Conservation (phyloP, 1,139 yeast species). For the Hemisphaericaspora lyxosophila region DNA sequence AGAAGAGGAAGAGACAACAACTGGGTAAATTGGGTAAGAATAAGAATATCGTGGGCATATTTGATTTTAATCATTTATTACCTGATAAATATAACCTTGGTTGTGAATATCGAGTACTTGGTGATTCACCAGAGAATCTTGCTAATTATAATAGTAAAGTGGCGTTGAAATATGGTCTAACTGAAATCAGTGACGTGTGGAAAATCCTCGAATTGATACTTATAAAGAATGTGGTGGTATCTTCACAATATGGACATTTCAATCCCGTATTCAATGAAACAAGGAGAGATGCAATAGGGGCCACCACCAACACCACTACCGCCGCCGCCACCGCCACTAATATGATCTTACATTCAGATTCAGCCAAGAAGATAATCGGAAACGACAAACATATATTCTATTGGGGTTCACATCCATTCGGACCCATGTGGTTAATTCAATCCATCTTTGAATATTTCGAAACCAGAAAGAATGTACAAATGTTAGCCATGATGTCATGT, state of each 20-base stretch:
- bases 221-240: constrained; percentile 24
- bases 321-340: not conserved
- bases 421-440: constrained; percentile 69
- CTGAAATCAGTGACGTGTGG: constrained; percentile 78
- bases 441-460: constrained; percentile 69
- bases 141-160: constrained; percentile 73
- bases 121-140: constrained; percentile 62
- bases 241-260: not conserved
- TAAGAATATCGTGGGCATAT: constrained; percentile 58
- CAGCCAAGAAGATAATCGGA: constrained; percentile 4
- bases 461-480: constrained; percentile 66
- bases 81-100: constrained; percentile 83
- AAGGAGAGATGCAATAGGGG: too few relatives aligned
- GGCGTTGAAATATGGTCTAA: constrained; percentile 62
- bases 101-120: constrained; percentile 67
- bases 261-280: not conserved
- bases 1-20: constrained; percentile 14
- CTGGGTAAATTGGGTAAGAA: constrained; percentile 20
- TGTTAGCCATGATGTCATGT: constrained; percentile 89
- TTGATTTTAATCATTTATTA: constrained; percentile 67
- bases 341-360: constrained; percentile 2
- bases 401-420: constrained; percentile 87
- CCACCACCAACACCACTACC: not conserved
- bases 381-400: constrained; percentile 35
- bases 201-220: constrained; percentile 53